Percentiles rank a stretch among this genome's conserved stretches.
phyloP scores from a whole-genome alignment of 768 basidiomycete genomes.

The Coprinopsis cinerea region DNA sequence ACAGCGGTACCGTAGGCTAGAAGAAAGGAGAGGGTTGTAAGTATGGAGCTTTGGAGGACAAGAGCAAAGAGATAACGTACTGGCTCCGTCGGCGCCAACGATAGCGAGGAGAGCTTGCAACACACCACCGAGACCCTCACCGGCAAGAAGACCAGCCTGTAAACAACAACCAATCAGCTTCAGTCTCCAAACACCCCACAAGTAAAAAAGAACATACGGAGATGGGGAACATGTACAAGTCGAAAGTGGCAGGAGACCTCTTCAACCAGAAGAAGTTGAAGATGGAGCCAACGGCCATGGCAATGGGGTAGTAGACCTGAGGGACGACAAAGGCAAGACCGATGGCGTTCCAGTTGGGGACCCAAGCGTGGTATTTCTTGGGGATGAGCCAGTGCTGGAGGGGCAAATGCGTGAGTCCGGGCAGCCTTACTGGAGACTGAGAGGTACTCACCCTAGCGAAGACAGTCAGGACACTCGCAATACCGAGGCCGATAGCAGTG shows the following conservation, averaged over 20 bases:
- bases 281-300: conserved; percentile 45
- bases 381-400: conserved; percentile 36
- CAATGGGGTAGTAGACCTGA: conserved; percentile 43
- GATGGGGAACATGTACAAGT: conserved; percentile 56
- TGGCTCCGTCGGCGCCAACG: conserved; percentile 41
- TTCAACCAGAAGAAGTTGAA: conserved; percentile 45
- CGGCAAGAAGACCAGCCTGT: conserved; percentile 43
- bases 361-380: conserved; percentile 40
- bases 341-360: conserved; percentile 55
- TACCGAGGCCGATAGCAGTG: conserved; percentile 48
- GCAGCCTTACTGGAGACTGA: background rate
- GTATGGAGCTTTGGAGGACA: background rate
- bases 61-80: background rate
- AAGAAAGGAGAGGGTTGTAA: background rate
- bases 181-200: conserved; percentile 7
- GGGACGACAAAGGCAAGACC: conserved; percentile 51
- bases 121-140: conserved; percentile 58
- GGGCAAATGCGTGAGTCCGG: background rate
- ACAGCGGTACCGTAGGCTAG: background rate
- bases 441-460: conserved; percentile 28
- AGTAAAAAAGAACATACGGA: conserved; percentile 23
- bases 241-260: conserved; percentile 36
- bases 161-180: conserved; percentile 14
- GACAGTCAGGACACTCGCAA: conserved; percentile 39
- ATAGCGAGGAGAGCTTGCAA: conserved; percentile 52